Conservation (phyloP, 2,329 filamentous ascomycete species). For the Aspergillus persii region DNA sequence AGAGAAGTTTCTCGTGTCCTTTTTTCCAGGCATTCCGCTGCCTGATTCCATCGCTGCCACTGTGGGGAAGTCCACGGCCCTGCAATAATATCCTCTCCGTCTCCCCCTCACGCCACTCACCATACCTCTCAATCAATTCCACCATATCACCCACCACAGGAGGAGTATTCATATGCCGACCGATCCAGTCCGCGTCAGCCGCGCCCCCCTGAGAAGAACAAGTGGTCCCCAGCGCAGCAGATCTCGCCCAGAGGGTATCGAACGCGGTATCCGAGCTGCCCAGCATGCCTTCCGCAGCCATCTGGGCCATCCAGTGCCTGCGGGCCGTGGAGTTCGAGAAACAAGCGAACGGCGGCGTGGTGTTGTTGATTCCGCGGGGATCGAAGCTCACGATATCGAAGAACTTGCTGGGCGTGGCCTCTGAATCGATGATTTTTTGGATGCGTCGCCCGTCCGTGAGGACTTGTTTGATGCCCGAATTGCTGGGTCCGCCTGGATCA, state of each 20-base stretch:
- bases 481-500: conserved; percentile 1
- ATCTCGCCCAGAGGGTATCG: conserved; percentile 2
- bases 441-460: neutral
- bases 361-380: conserved; percentile 7
- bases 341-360: conserved; percentile 1
- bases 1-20: conserved; percentile 2
- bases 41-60: neutral
- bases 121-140: conserved; percentile 4
- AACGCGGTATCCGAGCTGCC: neutral
- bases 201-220: neutral
- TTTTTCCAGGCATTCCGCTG: neutral
- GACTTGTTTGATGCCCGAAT: conserved; percentile 1
- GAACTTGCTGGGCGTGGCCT: neutral
- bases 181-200: neutral
- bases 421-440: conserved; percentile 4
- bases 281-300: neutral
- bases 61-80: too few relatives aligned
- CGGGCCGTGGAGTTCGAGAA: neutral
- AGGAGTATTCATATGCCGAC: neutral
- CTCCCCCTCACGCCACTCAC: conserved; percentile 6
- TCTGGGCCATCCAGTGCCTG: neutral
- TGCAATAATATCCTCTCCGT: neutral
- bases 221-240: neutral
- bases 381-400: conserved; percentile 7
- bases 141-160: conserved; percentile 6